Base-by-base conservation (phyloP, 768 basidiomycete species). In the Trametes cinnabarina region DNA sequence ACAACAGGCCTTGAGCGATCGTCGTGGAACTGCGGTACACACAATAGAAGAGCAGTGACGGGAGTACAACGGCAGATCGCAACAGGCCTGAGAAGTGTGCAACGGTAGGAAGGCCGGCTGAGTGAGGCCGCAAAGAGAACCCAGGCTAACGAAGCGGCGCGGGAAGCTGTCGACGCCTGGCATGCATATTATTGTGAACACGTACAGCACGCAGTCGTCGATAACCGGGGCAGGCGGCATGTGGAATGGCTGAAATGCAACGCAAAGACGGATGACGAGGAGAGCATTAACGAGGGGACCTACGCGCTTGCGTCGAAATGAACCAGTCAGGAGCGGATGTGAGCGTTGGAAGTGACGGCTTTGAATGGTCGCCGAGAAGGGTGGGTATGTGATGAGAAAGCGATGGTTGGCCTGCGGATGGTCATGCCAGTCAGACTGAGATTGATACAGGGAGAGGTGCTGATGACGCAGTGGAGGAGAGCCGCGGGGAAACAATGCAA, bases 361-460 rank as follows among this genome's bases (percentile, higher is more conserved):
- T 47, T 35, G 46, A 39, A 47, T 55, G 46, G 54, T 41, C 28
- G 41, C 54, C n/a, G 17, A 30, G 52, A 19, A 20, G 30, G 30
- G 30, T 7, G 30, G n/a, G 20, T 39, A 40, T 39, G 46, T 55
- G 35, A 55, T 55, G 46, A 47, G 37, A 3, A n/a, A n/a, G 25
- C 35, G 54, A 47, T 55, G 54, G 54, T 55, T 55, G 54, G 54
- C 54, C 46, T 28, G 54, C 32, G 32, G 52, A 41, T 37, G 23
- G 23, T 3, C 6, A 40, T 28, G 35, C 37, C 37, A 47, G 54
- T 55, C 48, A 51, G 26, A 32, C 12, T 40, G n/a, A 20, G 10
- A 42, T 37, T 48, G 51, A 60, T 55, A 55, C 23, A 48, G 53
- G 34, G 49, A 44, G 15, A 35, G n/a, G 47, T 39, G 42, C 22